phyloP scores from a whole-genome alignment of 2,329 filamentous ascomycete genomes.

The Pyrenophora tritici-repentis region DNA sequence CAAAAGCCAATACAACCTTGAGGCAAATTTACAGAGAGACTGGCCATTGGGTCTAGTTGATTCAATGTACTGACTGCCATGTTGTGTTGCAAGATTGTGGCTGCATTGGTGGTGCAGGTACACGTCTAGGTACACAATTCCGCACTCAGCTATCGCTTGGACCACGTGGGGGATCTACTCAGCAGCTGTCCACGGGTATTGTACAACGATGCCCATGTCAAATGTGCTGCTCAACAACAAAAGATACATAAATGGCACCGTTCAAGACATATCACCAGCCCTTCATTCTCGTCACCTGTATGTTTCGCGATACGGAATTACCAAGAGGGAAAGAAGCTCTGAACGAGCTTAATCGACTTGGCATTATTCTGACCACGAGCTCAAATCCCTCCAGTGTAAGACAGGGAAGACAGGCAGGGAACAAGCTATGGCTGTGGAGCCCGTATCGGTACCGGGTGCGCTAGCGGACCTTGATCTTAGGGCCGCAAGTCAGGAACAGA shows the following conservation, averaged over 20 bases:
- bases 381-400: not conserved
- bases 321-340: not conserved
- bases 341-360: not conserved
- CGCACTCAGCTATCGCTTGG: slow-evolving; percentile 8
- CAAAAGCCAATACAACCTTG: slow-evolving; percentile 15
- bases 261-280: too few relatives aligned
- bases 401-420: slow-evolving; percentile 2
- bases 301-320: not conserved
- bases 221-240: not conserved
- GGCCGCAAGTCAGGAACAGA: slow-evolving; percentile 10
- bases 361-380: not conserved
- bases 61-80: not conserved
- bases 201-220: slow-evolving; percentile 9
- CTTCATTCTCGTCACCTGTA: not conserved
- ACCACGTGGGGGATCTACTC: slow-evolving; percentile 24
- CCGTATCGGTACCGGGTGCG: slow-evolving; percentile 8
- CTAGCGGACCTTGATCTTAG: slow-evolving; percentile 8
- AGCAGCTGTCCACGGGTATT: not conserved
- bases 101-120: slow-evolving; percentile 7
- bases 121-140: not conserved
- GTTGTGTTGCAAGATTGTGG: not conserved
- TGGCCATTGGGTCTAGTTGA: not conserved
- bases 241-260: not conserved
- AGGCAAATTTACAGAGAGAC: not conserved
- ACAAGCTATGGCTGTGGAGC: slow-evolving; percentile 5